Evolutionary conservation across 2,329 filamentous ascomycete species (phyloP).

Genomic region (Cladorrhinum sp.): DNA sequence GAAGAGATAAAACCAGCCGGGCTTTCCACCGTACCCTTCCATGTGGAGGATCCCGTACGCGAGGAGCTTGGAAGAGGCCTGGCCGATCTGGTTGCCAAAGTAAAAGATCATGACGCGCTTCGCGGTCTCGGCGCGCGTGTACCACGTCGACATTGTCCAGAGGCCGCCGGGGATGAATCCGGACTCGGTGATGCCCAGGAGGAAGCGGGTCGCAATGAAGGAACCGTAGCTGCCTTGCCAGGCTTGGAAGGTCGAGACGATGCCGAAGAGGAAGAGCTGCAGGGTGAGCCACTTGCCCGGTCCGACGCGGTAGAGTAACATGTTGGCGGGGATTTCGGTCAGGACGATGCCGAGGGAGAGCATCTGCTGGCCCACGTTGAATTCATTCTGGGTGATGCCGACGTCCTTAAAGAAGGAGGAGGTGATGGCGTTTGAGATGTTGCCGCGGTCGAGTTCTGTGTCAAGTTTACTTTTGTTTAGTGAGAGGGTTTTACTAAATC

Average conservation of each 20-base stretch:
- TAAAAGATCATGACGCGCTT: constrained; percentile 54
- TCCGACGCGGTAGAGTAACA: constrained; percentile 45
- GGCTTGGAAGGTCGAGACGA: constrained; percentile 53
- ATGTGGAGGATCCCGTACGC: constrained; percentile 50
- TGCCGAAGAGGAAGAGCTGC: constrained; percentile 52
- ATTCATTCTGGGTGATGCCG: constrained; percentile 42
- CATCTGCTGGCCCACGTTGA: constrained; percentile 46
- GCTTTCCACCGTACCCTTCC: constrained; percentile 43
- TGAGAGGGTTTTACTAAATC: not conserved
- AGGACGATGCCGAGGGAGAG: constrained; percentile 47
- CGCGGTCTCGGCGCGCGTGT: constrained; percentile 50
- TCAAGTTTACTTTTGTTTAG: no score
- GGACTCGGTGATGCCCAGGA: constrained; percentile 52
- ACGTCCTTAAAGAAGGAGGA: constrained; percentile 27
- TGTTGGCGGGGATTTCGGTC: constrained; percentile 45
- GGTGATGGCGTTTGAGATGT: constrained; percentile 32
- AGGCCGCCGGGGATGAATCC: constrained; percentile 54
- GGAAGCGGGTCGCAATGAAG: constrained; percentile 48
- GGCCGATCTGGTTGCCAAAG: constrained; percentile 53
- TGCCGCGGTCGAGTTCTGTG: constrained; percentile 39
- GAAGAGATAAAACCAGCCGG: constrained; percentile 59
- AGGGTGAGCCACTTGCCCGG: constrained; percentile 53
- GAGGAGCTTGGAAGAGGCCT: constrained; percentile 40
- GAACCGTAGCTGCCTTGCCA: constrained; percentile 47
- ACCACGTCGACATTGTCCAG: constrained; percentile 54